These are phyloP conservation scores for Aspergillus arachidicola DNA, from an alignment of 2,329 filamentous ascomycete species.

Conservation along the genomic window DNA sequence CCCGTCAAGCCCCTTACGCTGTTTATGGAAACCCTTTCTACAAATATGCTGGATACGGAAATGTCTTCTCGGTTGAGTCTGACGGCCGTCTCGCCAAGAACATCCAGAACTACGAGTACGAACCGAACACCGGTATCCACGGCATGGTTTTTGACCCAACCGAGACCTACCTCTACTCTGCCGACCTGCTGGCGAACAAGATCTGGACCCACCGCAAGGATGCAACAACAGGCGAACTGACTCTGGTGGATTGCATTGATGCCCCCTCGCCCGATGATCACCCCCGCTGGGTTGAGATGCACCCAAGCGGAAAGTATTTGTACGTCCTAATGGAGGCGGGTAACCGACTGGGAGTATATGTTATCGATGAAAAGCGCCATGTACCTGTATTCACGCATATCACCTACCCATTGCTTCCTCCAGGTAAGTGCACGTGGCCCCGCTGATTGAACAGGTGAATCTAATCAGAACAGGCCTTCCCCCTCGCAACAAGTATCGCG, in stretches of 20 bases:
- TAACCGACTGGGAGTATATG: slow-evolving; percentile 79
- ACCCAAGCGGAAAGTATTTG: slow-evolving; percentile 74
- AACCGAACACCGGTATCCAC: slow-evolving; percentile 49
- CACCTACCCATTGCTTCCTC: slow-evolving; percentile 76
- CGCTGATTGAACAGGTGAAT: slow-evolving; percentile 5
- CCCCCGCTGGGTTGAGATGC: slow-evolving; percentile 85
- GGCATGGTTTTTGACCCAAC: slow-evolving; percentile 52
- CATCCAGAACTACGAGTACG: slow-evolving; percentile 51
- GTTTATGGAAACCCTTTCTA: slow-evolving; percentile 94
- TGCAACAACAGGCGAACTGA: slow-evolving; percentile 60
- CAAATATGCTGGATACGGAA: slow-evolving; percentile 78
- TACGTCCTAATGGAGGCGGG: slow-evolving; percentile 91
- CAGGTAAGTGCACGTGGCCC: slow-evolving; percentile 54
- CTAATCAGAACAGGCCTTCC: slow-evolving; percentile 31
- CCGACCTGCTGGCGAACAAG: slow-evolving; percentile 51
- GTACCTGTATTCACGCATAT: slow-evolving; percentile 78
- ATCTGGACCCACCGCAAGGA: slow-evolving; percentile 82
- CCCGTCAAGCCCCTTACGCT: slow-evolving; percentile 73
- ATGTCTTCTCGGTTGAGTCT: slow-evolving; percentile 59
- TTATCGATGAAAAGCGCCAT: slow-evolving; percentile 72
- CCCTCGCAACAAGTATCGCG: slow-evolving; percentile 68
- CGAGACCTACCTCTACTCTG: slow-evolving; percentile 51
- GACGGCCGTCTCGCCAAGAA: slow-evolving; percentile 45
- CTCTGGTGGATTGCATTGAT: slow-evolving; percentile 71
- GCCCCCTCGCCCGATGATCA: slow-evolving; percentile 74